phyloP scores from a whole-genome alignment of 1,284 basidiomycete species.

The Ceratobasidium sp. region DNA sequence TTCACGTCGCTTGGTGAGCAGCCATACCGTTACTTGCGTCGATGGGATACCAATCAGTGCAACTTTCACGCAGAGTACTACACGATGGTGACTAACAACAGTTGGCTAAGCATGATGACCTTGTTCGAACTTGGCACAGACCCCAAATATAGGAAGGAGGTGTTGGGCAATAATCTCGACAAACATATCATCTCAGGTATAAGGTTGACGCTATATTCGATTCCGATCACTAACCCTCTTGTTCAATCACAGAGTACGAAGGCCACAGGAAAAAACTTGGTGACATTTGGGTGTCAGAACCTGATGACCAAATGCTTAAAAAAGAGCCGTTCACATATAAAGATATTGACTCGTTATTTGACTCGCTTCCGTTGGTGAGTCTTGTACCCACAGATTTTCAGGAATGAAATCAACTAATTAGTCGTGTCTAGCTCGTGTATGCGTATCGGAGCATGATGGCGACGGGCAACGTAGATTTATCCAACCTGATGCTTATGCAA shows the following conservation, averaged over 20 bases:
- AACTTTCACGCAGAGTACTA: constrained; percentile 20
- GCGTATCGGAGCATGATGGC: not conserved
- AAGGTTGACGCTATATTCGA: not conserved
- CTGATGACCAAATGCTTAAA: not conserved
- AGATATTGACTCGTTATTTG: constrained; percentile 12
- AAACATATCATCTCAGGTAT: constrained; percentile 23
- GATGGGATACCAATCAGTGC: not conserved
- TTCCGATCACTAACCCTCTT: not conserved
- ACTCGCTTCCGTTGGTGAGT: constrained; percentile 2
- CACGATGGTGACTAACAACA: constrained; percentile 25
- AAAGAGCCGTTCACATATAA: not conserved
- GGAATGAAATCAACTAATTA: not conserved
- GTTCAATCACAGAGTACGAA: constrained; percentile 33
- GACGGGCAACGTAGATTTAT: not conserved
- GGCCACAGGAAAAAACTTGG: not conserved
- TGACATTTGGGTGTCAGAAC: constrained; percentile 22
- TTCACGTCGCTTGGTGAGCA: constrained; percentile 1
- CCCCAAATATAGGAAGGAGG: constrained; percentile 24
- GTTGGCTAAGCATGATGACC: constrained; percentile 20
- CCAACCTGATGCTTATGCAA: constrained; percentile 1
- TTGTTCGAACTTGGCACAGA: constrained; percentile 21
- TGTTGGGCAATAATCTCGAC: constrained; percentile 29
- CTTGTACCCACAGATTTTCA: not conserved
- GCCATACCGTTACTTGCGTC: not conserved
- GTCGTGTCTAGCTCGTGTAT: constrained; percentile 3